These are phyloP conservation scores for Rubia yunnanensis DNA, from an alignment of 257 asterid genomes.

Conservation along the genomic window DNA sequence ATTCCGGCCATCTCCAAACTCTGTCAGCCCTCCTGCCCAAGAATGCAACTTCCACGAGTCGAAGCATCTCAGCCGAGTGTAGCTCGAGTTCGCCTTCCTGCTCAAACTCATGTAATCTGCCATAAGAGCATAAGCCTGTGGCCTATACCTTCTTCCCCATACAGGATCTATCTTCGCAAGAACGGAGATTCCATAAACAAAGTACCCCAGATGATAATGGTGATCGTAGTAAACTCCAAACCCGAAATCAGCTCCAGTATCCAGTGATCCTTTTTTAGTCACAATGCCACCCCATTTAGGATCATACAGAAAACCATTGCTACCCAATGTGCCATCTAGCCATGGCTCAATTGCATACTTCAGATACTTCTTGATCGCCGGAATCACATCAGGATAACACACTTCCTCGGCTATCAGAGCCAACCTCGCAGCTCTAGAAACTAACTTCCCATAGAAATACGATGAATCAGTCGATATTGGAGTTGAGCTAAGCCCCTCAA, in stretches of 20 bases:
- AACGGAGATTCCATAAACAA: constrained; percentile 73
- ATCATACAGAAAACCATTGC: constrained; percentile 75
- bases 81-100: constrained; percentile 37
- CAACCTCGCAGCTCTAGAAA: constrained; percentile 94
- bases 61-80: constrained; percentile 71
- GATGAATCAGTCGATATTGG: constrained; percentile 56
- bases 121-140: constrained; percentile 72
- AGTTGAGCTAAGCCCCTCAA: constrained; percentile 37
- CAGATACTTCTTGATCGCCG: constrained; percentile 55
- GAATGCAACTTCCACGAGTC: constrained; percentile 85
- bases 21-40: constrained; percentile 95
- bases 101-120: constrained; percentile 79
- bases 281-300: constrained; percentile 89
- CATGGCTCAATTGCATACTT: constrained; percentile 89
- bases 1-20: constrained; percentile 83
- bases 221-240: constrained; percentile 86
- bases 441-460: constrained; percentile 70
- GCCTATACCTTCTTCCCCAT: constrained; percentile 78
- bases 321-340: constrained; percentile 67
- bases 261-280: constrained; percentile 66
- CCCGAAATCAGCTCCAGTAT: constrained; percentile 87
- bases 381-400: constrained; percentile 47
- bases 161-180: constrained; percentile 79
- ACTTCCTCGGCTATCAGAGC: constrained; percentile 94
- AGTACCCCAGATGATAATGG: constrained; percentile 85